Evolutionary conservation across 2,329 filamentous ascomycete genomes (phyloP), one percentile per base, ranked within the genome.

Genomic region (Hypoxylon sp.): DNA sequence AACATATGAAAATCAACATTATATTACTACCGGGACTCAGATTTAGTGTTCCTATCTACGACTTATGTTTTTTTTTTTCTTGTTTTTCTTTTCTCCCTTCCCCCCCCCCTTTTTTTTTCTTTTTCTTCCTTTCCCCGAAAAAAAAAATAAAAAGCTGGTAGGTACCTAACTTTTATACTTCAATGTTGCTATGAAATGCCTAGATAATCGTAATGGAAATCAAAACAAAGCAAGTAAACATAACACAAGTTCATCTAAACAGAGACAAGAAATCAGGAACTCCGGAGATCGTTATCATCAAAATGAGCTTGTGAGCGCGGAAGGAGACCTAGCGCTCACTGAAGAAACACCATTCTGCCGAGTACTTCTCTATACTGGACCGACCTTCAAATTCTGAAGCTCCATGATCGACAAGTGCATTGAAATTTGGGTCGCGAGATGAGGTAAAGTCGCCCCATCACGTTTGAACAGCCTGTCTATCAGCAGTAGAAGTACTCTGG

Each of bases 221-320:
- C 10, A 21, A 32, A 56, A 56, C 24, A 29, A 44, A 7, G 11
- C 39, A 7, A 21, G 27, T 19, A 17, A 31, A 35, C 32, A 35
- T 44, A 56, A 47, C 29, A 47, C 54, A 35, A 21, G 39, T 32
- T 44, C 39, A 21, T 44, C 17, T n/a, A n/a, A 47, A 24, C 42
- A 35, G 29, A 32, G 21, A 10, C 2, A 47, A 56, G 47, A 54
- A 19, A 10, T 5, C 31, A 47, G 35, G 19, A 29, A 11, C 21
- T 6, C 13, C 21, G 10, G 31, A 2, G 29, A 17, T 35, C 21
- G 10, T 4, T 11, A 6, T 13, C 6, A n/a, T 17, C 17, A 4
- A 17, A 54, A 56, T 6, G 39, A 6, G 10, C 32, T 2, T 37
- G 32, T 4, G 13, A 37, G 32, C 13, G 10, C 11, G 32, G 44